A percentile compares a stretch with the other conserved stretches of the same genome.
Evolutionary conservation across 2,329 filamentous ascomycete genomes (phyloP).

Genomic region (Claviceps sp.): DNA sequence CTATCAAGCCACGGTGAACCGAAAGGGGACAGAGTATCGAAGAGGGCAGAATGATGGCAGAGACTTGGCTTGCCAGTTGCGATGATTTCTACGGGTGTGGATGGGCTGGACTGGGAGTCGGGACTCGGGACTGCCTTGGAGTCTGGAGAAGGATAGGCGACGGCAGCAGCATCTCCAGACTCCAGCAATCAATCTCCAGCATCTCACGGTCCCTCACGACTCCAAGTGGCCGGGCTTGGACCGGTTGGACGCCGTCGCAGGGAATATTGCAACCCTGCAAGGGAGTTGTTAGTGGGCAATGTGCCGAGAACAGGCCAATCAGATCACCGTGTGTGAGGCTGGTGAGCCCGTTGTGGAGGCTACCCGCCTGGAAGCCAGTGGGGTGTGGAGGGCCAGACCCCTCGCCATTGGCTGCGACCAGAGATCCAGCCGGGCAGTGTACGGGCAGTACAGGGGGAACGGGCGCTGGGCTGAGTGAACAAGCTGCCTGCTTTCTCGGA

Average conservation of each 20-base stretch:
- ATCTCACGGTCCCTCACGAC: too few species aligned
- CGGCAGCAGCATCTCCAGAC: too few species aligned
- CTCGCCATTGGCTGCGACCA: background rate
- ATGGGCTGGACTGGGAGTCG: background rate
- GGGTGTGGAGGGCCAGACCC: background rate
- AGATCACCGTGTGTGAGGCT: background rate
- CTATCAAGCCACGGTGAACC: too few species aligned
- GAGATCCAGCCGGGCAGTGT: background rate
- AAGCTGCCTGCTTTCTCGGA: background rate
- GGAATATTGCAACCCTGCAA: too few species aligned
- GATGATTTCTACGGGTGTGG: background rate
- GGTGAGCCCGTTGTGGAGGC: background rate
- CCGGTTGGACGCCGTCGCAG: too few species aligned
- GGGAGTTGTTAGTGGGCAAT: background rate
- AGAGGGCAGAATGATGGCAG: background rate
- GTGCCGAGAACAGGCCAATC: background rate
- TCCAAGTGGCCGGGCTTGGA: too few species aligned
- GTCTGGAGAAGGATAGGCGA: too few species aligned
- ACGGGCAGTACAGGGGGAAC: background rate
- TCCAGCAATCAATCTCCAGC: too few species aligned
- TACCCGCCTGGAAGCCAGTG: background rate
- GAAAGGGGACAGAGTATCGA: background rate
- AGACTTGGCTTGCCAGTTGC: background rate
- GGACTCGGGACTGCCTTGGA: too few species aligned
- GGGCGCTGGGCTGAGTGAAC: background rate